Percentiles rank a stretch among this genome's conserved stretches.
These are phyloP conservation scores for Physaria fendleri DNA, from an alignment of 345 rosid species.

Conservation along the genomic window DNA sequence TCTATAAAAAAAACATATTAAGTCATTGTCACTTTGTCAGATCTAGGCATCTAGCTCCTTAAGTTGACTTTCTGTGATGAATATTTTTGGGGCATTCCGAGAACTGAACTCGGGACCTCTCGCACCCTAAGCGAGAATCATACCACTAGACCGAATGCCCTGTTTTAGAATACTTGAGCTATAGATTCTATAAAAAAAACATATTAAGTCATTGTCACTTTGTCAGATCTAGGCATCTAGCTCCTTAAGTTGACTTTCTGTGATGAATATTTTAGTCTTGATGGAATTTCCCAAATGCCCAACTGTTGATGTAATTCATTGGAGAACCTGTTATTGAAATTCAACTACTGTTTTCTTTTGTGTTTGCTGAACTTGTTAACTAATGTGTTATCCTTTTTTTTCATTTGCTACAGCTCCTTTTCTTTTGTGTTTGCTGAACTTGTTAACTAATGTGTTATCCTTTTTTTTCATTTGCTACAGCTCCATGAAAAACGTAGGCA, in stretches of 20 bases:
- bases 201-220: neutral
- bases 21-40: no score
- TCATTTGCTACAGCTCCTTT: no score
- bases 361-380: no score
- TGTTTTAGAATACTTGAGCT: neutral
- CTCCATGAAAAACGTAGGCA: neutral
- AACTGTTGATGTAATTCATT: neutral
- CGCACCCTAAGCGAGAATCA: constrained; percentile 98
- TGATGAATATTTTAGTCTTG: neutral
- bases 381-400: no score
- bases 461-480: neutral
- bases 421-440: no score
- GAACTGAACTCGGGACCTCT: constrained; percentile 91
- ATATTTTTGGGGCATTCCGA: constrained; percentile 51
- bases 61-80: neutral
- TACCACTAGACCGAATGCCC: constrained; percentile 87
- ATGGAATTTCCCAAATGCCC: neutral
- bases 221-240: no score
- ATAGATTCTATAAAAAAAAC: neutral
- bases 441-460: neutral
- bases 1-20: no score
- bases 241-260: constrained; percentile 7
- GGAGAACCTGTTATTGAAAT: no score
- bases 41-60: no score
- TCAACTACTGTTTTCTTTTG: no score